A percentile compares a stretch with the other conserved stretches of the same genome.
Evolutionary conservation across 1,284 basidiomycete genomes (phyloP).

Genomic region (Ceratobasidium sp.): DNA sequence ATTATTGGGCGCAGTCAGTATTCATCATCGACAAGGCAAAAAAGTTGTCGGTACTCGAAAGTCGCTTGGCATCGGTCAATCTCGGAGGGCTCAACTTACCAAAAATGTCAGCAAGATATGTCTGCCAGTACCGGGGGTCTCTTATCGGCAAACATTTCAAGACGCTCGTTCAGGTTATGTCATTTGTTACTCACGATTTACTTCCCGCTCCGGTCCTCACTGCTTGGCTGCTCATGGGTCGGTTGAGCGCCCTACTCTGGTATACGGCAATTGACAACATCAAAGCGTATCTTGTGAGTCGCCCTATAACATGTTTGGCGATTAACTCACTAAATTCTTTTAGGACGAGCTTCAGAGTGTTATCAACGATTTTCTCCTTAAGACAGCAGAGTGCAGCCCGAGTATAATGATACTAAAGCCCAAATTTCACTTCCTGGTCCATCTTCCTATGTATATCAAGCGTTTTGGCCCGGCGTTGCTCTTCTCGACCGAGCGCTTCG

Average conservation of each 20-base stretch:
- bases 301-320: too few species aligned
- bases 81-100: too few species aligned
- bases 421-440: too few species aligned
- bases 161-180: conserved; percentile 55
- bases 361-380: too few species aligned
- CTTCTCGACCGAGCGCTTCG: not conserved
- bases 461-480: not conserved
- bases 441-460: too few species aligned
- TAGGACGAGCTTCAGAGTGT: too few species aligned
- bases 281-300: conserved; percentile 52
- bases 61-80: too few species aligned
- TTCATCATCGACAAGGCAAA: conserved; percentile 52
- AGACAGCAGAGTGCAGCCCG: too few species aligned
- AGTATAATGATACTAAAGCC: too few species aligned
- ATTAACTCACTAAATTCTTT: too few species aligned
- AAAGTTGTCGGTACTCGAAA: conserved; percentile 44
- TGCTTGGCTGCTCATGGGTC: conserved; percentile 54
- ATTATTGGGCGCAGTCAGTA: conserved; percentile 57
- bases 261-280: conserved; percentile 53
- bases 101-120: too few species aligned
- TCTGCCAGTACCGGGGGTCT: conserved; percentile 52
- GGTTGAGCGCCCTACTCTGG: conserved; percentile 55
- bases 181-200: conserved; percentile 54
- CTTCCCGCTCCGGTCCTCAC: conserved; percentile 51
- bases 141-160: conserved; percentile 59